phyloP scores from a whole-genome alignment of 2,329 filamentous ascomycete species.

The Pseudogymnoascus sp. region DNA sequence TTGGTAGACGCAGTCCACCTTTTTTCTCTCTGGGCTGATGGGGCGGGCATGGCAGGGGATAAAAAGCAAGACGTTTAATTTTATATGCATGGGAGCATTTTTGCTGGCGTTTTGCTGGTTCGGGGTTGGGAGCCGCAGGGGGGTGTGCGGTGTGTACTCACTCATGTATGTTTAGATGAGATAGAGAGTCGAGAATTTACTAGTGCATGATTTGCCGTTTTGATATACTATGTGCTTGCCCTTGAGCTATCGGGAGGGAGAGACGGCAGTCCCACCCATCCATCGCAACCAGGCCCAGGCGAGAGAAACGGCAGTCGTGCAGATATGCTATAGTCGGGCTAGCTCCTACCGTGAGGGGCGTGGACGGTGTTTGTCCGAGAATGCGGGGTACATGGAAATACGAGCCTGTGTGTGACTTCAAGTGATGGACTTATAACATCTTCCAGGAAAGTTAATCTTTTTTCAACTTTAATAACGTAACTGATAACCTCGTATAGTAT shows the following conservation, averaged over 20 bases:
- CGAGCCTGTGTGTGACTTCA: not conserved
- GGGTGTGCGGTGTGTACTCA: constrained; percentile 1
- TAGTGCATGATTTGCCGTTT: not conserved
- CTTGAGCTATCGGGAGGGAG: not conserved
- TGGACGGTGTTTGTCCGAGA: not conserved
- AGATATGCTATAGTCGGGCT: not conserved
- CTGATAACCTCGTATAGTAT: not conserved
- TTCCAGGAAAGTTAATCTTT: not conserved
- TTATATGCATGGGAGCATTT: constrained; percentile 7
- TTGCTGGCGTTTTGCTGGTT: constrained; percentile 5
- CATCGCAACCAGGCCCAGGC: not conserved
- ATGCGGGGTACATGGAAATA: not conserved
- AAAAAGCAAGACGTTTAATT: constrained; percentile 7
- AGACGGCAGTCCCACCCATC: not conserved
- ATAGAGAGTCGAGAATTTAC: not conserved
- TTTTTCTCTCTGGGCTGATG: constrained; percentile 6
- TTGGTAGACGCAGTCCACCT: constrained; percentile 4
- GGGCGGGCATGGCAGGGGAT: constrained; percentile 4
- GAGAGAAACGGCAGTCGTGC: not conserved
- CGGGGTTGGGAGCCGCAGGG: not conserved
- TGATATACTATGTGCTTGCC: not conserved
- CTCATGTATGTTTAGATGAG: constrained; percentile 7
- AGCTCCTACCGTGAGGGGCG: not conserved
- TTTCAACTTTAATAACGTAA: not conserved
- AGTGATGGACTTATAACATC: not conserved